Evolutionary conservation across 2,329 filamentous ascomycete species (phyloP), one percentile per base, ranked within the genome.

Genomic region (Colletotrichum costaricense): DNA sequence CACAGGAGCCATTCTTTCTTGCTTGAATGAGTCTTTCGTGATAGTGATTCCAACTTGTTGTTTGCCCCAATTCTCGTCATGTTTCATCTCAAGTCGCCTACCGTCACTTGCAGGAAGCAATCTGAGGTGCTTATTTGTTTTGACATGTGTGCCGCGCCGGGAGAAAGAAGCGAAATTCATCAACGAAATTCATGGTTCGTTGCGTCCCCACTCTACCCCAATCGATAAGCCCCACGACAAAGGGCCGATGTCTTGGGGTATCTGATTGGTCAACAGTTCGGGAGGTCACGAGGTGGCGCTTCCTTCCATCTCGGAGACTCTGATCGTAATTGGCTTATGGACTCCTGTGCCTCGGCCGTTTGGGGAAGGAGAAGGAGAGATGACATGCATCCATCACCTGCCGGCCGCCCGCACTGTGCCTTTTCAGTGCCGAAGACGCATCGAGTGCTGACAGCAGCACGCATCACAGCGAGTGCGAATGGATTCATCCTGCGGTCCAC

Each of bases 261-360:
- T 57, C 7, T 57, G 22, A 66, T 66, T 66, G 54, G 63, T 14
- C 35, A 5, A n/a, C 11, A 12, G 7, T 19, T 4, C 12, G n/a
- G 26, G 16, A 63, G 58, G 56, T 56, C 66, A 69, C 58, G 66
- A 69, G 58, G 49, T 63, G 66, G 24, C 66, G 46, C 58, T n/a
- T 49, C n/a, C 22, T n/a, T 57, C 24, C 58, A 54, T 9, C 4
- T 42, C 28, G 19, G n/a, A 30, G 30, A 12, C 19, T 69, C 12
- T 26, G 22, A 59, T 33, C 58, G 19, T n/a, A 24, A 69, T 68
- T 68, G 65, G 57, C 56, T 46, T 35, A 16, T 33, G 26, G 9
- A 7, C 8, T 16, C 26, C 30, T 30, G 11, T 30, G 6, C 55
- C 57, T 63, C 59, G 59, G 52, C 67, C 59, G 66, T 26, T 69